phyloP scores from a whole-genome alignment of 2,329 filamentous ascomycete species.

The Annulohypoxylon truncatum region DNA sequence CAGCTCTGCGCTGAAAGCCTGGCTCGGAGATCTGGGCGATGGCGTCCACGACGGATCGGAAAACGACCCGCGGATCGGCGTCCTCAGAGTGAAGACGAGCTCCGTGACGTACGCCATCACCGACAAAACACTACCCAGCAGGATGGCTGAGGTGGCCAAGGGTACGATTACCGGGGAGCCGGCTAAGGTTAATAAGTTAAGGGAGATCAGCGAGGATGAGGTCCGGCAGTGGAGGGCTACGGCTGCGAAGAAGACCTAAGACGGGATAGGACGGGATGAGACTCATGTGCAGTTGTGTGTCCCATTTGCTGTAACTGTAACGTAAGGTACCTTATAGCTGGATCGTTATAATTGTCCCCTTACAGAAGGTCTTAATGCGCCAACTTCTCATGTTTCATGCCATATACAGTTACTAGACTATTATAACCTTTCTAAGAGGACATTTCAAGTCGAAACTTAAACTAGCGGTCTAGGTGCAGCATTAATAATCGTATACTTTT shows the following conservation, averaged over 20 bases:
- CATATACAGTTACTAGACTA: background rate
- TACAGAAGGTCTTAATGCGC: background rate
- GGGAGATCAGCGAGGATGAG: conserved; percentile 76
- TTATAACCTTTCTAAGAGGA: background rate
- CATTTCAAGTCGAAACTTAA: background rate
- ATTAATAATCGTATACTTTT: conserved; percentile 1
- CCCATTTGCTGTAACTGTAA: background rate
- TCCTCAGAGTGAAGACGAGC: conserved; percentile 79
- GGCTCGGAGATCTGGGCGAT: conserved; percentile 86
- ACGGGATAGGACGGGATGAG: background rate
- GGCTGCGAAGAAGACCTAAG: conserved; percentile 19
- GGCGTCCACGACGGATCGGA: conserved; percentile 84
- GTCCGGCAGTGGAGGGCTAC: conserved; percentile 66
- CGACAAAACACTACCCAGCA: conserved; percentile 71
- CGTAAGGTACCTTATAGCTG: background rate
- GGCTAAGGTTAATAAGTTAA: conserved; percentile 77
- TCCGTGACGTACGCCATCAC: conserved; percentile 78
- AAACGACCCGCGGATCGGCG: conserved; percentile 82
- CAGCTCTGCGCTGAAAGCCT: conserved; percentile 77
- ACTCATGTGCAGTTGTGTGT: background rate
- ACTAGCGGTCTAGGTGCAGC: conserved; percentile 9
- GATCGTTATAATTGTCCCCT: background rate
- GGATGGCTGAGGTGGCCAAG: conserved; percentile 77
- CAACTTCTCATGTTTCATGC: background rate
- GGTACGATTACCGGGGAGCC: conserved; percentile 77